Evolutionary conservation across 148 eudicot species (phyloP).

Genomic region (Cornus suecica): DNA sequence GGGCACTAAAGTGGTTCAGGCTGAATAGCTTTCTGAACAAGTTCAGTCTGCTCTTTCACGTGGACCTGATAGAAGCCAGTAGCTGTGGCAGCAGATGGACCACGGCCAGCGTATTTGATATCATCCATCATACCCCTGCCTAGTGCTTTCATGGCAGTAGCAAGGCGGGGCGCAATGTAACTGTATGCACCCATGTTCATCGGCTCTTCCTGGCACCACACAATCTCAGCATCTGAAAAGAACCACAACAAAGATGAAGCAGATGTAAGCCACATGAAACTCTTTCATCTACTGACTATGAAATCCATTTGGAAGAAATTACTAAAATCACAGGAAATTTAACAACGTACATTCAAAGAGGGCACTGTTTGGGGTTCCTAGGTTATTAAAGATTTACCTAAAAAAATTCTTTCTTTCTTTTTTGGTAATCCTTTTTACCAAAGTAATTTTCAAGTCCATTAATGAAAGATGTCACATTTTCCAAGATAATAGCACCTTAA

Average conservation of each 20-base stretch:
- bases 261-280: too few species aligned
- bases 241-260: conserved; percentile 6
- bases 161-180: conserved; percentile 65
- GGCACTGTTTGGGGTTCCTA: background rate
- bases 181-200: conserved; percentile 94
- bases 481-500: background rate
- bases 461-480: too few species aligned
- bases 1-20: conserved; percentile 44
- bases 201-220: conserved; percentile 96
- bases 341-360: too few species aligned
- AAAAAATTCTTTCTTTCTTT: too few species aligned
- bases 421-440: too few species aligned
- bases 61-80: conserved; percentile 71
- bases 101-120: conserved; percentile 76
- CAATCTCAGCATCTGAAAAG: conserved; percentile 79
- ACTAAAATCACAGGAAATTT: background rate
- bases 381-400: background rate
- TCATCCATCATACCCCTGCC: conserved; percentile 55
- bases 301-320: too few species aligned
- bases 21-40: conserved; percentile 65
- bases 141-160: conserved; percentile 62
- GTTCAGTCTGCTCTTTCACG: conserved; percentile 57
- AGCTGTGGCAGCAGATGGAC: conserved; percentile 84
- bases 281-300: too few species aligned
- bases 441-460: too few species aligned